Percentiles rank a stretch among this genome's conserved stretches.
Conservation (phyloP, 1,139 yeast genomes). For the Zygosaccharomyces pseudobailii region DNA sequence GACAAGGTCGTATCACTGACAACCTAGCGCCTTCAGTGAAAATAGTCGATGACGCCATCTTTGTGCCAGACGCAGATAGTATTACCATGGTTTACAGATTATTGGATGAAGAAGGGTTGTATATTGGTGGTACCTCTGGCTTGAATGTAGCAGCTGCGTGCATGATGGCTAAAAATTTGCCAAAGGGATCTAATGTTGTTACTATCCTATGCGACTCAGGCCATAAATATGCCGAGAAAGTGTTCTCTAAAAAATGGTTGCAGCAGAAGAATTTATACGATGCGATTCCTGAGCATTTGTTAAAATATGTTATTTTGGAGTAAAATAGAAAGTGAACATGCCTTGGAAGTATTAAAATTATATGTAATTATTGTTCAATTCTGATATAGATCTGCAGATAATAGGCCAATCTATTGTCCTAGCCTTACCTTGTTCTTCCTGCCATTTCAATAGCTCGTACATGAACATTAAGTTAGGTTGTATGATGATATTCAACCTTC, state of each 20-base stretch:
- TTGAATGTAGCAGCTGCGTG: constrained; percentile 79
- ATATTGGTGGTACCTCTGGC: constrained; percentile 85
- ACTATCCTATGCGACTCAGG: constrained; percentile 86
- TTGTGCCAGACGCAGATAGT: constrained; percentile 65
- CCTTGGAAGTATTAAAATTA: not conserved
- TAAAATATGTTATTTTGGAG: constrained; percentile 54
- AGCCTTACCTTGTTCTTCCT: constrained; percentile 41
- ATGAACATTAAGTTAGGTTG: constrained; percentile 86
- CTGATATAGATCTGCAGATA: constrained; percentile 79
- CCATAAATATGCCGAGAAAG: constrained; percentile 76
- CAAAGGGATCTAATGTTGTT: constrained; percentile 77
- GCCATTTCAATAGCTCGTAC: constrained; percentile 80
- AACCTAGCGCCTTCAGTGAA: constrained; percentile 71
- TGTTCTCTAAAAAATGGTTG: constrained; percentile 76
- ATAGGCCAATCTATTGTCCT: constrained; percentile 71
- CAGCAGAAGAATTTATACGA: constrained; percentile 61
- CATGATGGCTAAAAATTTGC: constrained; percentile 66
- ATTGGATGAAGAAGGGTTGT: constrained; percentile 84
- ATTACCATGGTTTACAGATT: constrained; percentile 79
- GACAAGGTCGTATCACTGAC: constrained; percentile 88
- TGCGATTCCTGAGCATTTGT: constrained; percentile 63
- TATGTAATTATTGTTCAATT: constrained; percentile 51
- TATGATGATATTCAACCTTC: constrained; percentile 80
- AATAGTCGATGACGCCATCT: constrained; percentile 66
- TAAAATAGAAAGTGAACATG: constrained; percentile 10